Evolutionary conservation across 768 basidiomycete species (phyloP).

Genomic region (Tricholoma sp.): DNA sequence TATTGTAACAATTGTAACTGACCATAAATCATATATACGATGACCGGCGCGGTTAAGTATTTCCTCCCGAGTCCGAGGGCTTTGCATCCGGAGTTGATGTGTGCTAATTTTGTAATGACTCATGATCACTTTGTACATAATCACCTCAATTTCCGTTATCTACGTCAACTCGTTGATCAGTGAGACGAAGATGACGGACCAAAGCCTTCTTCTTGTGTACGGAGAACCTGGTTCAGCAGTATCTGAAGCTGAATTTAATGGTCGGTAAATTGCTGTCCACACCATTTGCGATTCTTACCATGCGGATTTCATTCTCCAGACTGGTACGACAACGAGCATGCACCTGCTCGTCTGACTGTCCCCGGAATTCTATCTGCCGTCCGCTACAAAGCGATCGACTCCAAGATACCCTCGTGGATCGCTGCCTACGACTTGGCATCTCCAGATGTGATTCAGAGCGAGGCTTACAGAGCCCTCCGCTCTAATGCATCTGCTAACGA

Average conservation of each 20-base stretch:
- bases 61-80: no score
- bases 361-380: constrained; percentile 19
- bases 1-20: no score
- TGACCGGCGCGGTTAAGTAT: no score
- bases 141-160: no score
- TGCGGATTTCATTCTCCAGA: constrained; percentile 21
- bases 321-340: constrained; percentile 30
- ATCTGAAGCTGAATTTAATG: neutral
- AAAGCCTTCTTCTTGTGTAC: neutral
- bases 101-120: no score
- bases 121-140: no score
- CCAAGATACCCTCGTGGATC: constrained; percentile 24
- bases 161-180: no score
- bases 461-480: constrained; percentile 18
- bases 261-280: neutral
- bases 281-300: no score
- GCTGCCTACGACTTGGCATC: constrained; percentile 24
- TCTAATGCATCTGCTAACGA: neutral
- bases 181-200: no score
- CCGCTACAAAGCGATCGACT: constrained; percentile 25
- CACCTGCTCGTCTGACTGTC: constrained; percentile 21
- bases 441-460: constrained; percentile 15
- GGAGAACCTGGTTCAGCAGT: neutral
- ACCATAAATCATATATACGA: no score
- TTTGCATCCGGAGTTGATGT: no score